Evolutionary conservation across 148 eudicot genomes (phyloP).

Genomic region (Camellia japonica): DNA sequence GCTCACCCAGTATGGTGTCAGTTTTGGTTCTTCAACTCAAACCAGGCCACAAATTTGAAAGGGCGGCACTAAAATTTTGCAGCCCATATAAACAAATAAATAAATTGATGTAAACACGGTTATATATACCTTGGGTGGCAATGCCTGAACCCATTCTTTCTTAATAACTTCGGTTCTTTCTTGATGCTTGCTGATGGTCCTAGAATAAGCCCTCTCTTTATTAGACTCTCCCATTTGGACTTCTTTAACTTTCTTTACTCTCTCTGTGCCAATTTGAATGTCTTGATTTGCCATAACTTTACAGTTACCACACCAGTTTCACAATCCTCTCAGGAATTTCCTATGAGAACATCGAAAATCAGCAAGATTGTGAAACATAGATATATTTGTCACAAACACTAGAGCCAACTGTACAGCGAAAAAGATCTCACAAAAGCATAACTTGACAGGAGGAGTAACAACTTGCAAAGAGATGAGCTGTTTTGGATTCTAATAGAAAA

Average conservation of each 20-base stretch:
- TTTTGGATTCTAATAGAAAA: not conserved
- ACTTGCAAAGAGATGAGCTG: not conserved
- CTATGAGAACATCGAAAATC: not conserved
- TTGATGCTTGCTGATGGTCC: slow-evolving; percentile 9
- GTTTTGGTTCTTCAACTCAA: not conserved
- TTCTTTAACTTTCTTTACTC: not conserved
- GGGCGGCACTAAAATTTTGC: not conserved
- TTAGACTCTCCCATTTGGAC: slow-evolving; percentile 13
- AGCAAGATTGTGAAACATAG: not conserved
- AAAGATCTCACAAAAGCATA: not conserved
- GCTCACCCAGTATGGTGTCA: not conserved
- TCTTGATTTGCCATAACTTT: not conserved
- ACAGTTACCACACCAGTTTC: not conserved
- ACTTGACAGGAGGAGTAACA: not conserved
- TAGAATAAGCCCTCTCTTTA: slow-evolving; percentile 12
- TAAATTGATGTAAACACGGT: not conserved
- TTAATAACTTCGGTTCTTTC: slow-evolving; percentile 6
- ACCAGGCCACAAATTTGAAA: not conserved
- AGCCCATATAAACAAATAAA: not conserved
- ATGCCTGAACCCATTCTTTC: slow-evolving; percentile 5
- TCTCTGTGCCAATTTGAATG: not conserved
- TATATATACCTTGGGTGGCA: slow-evolving; percentile 6
- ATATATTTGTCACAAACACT: not conserved
- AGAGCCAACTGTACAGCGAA: not conserved
- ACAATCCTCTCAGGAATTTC: not conserved